These are phyloP conservation scores for Vitis amurensis DNA, from an alignment of 164 flowering plant species.

Conservation along the genomic window DNA sequence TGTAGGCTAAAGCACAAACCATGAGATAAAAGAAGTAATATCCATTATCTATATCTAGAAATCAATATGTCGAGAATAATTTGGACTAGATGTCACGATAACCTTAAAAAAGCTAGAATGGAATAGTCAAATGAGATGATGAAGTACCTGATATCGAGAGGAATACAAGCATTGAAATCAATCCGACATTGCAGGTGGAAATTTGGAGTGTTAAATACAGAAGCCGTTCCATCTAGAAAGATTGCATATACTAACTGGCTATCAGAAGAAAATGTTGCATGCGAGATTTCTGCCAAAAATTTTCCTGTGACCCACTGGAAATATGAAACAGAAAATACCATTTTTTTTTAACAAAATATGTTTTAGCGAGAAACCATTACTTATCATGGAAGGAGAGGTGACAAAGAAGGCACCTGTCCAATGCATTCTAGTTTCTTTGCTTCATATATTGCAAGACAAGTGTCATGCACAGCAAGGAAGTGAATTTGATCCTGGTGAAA, in stretches of 20 bases:
- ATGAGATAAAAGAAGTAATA: no score
- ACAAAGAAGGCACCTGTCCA: slow-evolving; percentile 14
- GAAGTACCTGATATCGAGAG: slow-evolving; percentile 21
- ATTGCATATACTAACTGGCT: slow-evolving; percentile 29
- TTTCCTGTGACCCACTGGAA: slow-evolving; percentile 30
- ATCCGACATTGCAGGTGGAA: slow-evolving; percentile 26
- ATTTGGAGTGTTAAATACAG: slow-evolving; percentile 22
- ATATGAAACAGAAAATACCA: not conserved
- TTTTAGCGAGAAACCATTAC: not conserved
- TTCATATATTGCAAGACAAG: slow-evolving; percentile 29
- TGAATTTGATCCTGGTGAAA: slow-evolving; percentile 34
- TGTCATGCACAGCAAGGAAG: slow-evolving; percentile 25
- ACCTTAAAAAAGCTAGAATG: no score
- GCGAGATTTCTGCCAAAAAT: slow-evolving; percentile 20
- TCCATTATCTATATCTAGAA: no score
- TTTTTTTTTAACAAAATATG: not conserved
- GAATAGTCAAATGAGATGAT: no score
- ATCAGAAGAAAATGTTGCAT: slow-evolving; percentile 40
- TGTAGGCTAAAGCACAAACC: not conserved
- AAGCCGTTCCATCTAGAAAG: slow-evolving; percentile 29
- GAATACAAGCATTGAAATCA: slow-evolving; percentile 18
- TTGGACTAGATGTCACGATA: no score
- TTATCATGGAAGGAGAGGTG: not conserved
- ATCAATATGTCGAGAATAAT: no score
- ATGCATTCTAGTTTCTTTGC: slow-evolving; percentile 19